A percentile compares a stretch with the other conserved stretches of the same genome.
Conservation (phyloP, 495 filamentous ascomycete genomes). For the Neurospora sp. region DNA sequence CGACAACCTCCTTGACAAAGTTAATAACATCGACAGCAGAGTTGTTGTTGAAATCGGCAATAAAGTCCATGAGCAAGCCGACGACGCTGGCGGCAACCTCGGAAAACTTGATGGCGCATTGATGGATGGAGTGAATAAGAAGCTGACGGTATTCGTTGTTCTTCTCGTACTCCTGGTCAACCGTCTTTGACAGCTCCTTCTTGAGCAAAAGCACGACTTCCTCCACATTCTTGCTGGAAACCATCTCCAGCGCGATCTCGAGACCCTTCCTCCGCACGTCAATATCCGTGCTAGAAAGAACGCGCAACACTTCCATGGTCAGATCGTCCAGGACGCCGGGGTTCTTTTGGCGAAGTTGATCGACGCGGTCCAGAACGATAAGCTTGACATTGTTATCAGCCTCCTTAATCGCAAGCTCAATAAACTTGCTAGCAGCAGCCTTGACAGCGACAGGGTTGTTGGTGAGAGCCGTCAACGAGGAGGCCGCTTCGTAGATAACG, state of each 20-base stretch:
- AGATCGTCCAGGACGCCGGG: conserved; percentile 90
- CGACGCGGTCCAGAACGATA: conserved; percentile 90
- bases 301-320: conserved; percentile 95
- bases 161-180: conserved; percentile 98
- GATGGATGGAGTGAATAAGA: conserved; percentile 93
- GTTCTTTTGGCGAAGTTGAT: conserved; percentile 83
- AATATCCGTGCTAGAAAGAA: conserved; percentile 92
- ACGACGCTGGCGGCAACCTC: conserved; percentile 96
- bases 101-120: conserved; percentile 97
- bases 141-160: conserved; percentile 95
- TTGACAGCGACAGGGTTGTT: conserved; percentile 97
- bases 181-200: conserved; percentile 94
- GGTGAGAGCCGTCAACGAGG: conserved; percentile 86
- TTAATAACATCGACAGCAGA: conserved; percentile 96
- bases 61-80: conserved; percentile 97
- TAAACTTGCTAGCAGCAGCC: conserved; percentile 90
- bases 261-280: conserved; percentile 93
- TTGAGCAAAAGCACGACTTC: conserved; percentile 94
- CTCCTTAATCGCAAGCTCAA: conserved; percentile 92
- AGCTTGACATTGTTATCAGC: conserved; percentile 99
- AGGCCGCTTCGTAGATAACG: conserved; percentile 97
- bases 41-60: conserved; percentile 94
- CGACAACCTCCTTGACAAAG: conserved; percentile 98
- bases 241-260: conserved; percentile 89
- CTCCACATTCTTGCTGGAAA: conserved; percentile 97